Base-by-base conservation (phyloP, 805 yeast genomes). In the Blastobotrys americana region DNA sequence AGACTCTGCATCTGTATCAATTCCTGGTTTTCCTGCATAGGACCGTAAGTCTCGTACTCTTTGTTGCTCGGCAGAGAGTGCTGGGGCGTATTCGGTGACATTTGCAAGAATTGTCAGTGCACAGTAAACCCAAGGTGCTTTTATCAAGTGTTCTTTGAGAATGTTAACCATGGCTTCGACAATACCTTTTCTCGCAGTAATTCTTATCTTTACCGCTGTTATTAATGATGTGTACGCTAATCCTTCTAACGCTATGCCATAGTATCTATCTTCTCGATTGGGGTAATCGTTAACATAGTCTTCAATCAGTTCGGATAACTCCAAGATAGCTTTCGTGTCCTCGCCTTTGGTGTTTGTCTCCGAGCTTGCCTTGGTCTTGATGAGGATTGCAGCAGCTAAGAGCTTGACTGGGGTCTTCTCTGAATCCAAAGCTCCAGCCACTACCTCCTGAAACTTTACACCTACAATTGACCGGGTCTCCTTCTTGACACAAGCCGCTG, bases 221-320 rank as follows among this genome's bases (percentile, higher is more conserved):
- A 61, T 50, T 21, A 57, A 19, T 6, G 67, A 55, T 3, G 70
- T 57, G 43, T 63, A 59, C 2, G 68, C 66, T 16, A 67, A 57
- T 1, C 68, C 69, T 46, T 67, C 71, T 13, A 63, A 39, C 1
- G 65, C 58, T n/a, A 45, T 46, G 15, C 54, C 49, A 40, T 43
- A 46, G 20, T 15, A 43, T 31, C 27, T 43, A 21, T 36, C 45
- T 8, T 27, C 22, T 16, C 35, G 18, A 5, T 23, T n/a, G 41
- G 49, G 17, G 49, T 38, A n/a, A 50, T 21, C 38, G 27, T 33
- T 18, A 6, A 20, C 45, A 9, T 42, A 39, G 22, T 41, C 41
- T 38, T 60, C 66, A 44, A 64, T 52, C 8, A 52, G 37, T 9
- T 45, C 42, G 9, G 69, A 61, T 21, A 65, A 50, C 23, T 44